A percentile compares a stretch with the other conserved stretches of the same genome.
Conservation (phyloP, 78 protist species). For the Mastigamoeba balamuthi region DNA sequence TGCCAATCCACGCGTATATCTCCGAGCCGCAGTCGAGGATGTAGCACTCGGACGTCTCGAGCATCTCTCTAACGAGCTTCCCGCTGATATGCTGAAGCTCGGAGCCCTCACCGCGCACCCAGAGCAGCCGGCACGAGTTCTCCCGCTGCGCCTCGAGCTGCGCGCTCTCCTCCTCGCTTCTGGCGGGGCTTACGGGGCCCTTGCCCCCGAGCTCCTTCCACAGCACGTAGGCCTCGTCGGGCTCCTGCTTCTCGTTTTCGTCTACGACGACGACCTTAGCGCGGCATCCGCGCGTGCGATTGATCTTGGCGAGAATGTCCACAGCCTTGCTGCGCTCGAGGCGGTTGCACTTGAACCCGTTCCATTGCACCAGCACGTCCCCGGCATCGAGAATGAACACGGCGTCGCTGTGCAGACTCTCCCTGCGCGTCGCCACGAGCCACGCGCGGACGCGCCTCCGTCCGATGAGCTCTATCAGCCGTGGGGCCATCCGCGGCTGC, state of each 20-base stretch:
- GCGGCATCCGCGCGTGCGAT: neutral
- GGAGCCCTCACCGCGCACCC: neutral
- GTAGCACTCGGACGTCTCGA: neutral
- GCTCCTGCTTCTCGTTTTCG: neutral
- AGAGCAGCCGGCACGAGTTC: neutral
- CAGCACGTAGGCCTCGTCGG: neutral
- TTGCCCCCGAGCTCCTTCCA: neutral
- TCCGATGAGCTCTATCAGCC: neutral
- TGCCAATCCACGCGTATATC: neutral
- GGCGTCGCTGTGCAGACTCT: neutral
- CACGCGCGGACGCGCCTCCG: neutral
- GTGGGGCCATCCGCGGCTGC: too few relatives aligned
- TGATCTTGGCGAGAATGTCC: neutral
- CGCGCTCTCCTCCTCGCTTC: neutral
- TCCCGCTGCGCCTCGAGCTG: neutral
- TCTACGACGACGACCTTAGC: neutral
- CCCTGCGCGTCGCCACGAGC: neutral
- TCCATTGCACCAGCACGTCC: constrained; percentile 4
- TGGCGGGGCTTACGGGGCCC: neutral
- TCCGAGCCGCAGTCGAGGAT: neutral
- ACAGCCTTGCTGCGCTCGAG: neutral
- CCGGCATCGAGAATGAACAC: constrained; percentile 7
- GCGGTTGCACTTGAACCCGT: constrained; percentile 1
- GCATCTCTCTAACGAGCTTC: neutral
- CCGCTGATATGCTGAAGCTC: neutral